These are phyloP conservation scores for Posidonia oceanica DNA, from an alignment of 116 monocot genomes.

Conservation along the genomic window DNA sequence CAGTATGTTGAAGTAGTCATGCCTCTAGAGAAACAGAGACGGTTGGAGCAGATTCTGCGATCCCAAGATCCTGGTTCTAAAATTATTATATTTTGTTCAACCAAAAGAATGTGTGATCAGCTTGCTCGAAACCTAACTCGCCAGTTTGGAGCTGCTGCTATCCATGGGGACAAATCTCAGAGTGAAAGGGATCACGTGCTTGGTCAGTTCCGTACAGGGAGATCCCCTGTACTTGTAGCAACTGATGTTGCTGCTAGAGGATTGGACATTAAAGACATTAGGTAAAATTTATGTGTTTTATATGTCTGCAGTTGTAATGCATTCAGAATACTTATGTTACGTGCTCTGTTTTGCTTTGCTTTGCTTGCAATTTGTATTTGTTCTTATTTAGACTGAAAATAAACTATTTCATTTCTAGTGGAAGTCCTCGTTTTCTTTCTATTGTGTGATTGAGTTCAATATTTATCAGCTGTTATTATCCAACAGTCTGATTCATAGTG, in stretches of 20 bases:
- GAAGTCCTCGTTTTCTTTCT: neutral
- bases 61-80: slow-evolving; percentile 79
- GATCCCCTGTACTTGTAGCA: slow-evolving; percentile 72
- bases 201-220: slow-evolving; percentile 59
- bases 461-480: neutral
- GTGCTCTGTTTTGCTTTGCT: too few relatives aligned
- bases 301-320: neutral
- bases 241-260: slow-evolving; percentile 94
- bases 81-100: slow-evolving; percentile 74
- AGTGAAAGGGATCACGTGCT: slow-evolving; percentile 66
- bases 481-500: neutral
- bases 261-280: slow-evolving; percentile 84
- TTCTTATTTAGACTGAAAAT: too few relatives aligned
- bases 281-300: slow-evolving; percentile 19
- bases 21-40: slow-evolving; percentile 48
- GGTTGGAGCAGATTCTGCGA: slow-evolving; percentile 73
- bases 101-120: slow-evolving; percentile 94
- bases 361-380: too few relatives aligned
- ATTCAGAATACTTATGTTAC: too few relatives aligned
- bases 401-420: too few relatives aligned
- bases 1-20: slow-evolving; percentile 76
- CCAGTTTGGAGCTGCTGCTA: slow-evolving; percentile 68
- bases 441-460: neutral
- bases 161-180: slow-evolving; percentile 94
- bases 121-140: slow-evolving; percentile 45